Conservation (phyloP, 805 yeast species). For the Ogataea trehalophila region DNA sequence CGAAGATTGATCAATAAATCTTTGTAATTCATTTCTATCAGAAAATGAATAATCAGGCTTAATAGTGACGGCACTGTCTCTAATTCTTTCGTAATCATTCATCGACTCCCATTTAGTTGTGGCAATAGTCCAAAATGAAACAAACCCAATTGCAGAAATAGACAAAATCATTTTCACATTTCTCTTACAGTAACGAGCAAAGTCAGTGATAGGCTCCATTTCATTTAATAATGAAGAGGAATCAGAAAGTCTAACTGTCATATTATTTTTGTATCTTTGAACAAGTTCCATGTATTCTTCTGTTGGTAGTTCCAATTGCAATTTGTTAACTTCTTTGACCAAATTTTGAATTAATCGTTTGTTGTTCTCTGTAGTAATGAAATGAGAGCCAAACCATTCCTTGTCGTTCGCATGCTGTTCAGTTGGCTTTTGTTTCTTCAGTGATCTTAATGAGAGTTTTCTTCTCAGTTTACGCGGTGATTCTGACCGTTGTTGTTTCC, state of each 20-base stretch:
- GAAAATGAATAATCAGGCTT: constrained; percentile 18
- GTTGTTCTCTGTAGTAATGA: not conserved
- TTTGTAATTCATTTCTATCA: constrained; percentile 20
- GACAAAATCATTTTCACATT: constrained; percentile 15
- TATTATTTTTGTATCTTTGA: constrained; percentile 6
- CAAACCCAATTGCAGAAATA: constrained; percentile 15
- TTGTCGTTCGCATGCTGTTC: not conserved
- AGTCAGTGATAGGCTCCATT: constrained; percentile 24
- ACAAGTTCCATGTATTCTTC: constrained; percentile 10
- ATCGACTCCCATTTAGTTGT: constrained; percentile 19
- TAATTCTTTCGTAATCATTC: constrained; percentile 13
- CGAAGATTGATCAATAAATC: constrained; percentile 16
- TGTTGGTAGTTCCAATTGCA: constrained; percentile 4
- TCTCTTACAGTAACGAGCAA: constrained; percentile 25
- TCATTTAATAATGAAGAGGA: constrained; percentile 17
- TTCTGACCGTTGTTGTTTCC: not conserved
- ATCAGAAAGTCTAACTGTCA: constrained; percentile 3
- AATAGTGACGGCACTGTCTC: constrained; percentile 5
- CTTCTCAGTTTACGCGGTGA: not conserved
- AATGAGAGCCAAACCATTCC: not conserved
- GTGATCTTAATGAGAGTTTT: constrained; percentile 3
- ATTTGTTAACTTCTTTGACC: constrained; percentile 5
- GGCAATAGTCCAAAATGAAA: constrained; percentile 25
- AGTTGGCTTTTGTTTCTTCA: not conserved
- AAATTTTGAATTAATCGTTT: constrained; percentile 8